These are phyloP conservation scores for Aspergillus campestris DNA, from an alignment of 495 filamentous ascomycete genomes.

Conservation along the genomic window DNA sequence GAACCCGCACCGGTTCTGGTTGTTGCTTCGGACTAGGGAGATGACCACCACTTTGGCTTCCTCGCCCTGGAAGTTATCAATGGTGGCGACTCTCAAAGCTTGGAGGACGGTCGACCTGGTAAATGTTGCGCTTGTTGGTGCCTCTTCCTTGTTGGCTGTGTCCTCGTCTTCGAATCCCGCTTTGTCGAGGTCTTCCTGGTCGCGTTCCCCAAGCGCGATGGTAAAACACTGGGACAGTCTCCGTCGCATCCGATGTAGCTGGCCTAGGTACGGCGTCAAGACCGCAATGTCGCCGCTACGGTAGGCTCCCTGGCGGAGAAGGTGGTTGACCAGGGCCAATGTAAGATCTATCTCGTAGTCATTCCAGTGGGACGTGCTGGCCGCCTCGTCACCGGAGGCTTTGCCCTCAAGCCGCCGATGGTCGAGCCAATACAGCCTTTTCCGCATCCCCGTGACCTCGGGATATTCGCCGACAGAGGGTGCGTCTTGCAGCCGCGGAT, in stretches of 20 bases:
- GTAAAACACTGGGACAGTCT: conserved; percentile 45
- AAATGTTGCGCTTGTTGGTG: background rate
- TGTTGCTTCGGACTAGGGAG: conserved; percentile 72
- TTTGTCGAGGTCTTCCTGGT: conserved; percentile 51
- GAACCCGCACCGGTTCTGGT: conserved; percentile 57
- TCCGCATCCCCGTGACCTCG: conserved; percentile 54
- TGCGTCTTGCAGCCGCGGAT: conserved; percentile 55
- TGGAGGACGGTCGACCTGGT: conserved; percentile 42
- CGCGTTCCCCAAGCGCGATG: conserved; percentile 59
- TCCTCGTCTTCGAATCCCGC: conserved; percentile 33
- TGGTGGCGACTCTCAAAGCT: conserved; percentile 62
- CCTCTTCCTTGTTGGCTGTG: conserved; percentile 2
- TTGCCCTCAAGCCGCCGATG: conserved; percentile 50
- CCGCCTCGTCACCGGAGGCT: conserved; percentile 26
- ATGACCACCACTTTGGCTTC: conserved; percentile 75
- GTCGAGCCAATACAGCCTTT: conserved; percentile 66
- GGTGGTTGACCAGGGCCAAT: conserved; percentile 56
- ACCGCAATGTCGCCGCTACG: conserved; percentile 64
- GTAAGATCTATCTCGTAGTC: conserved; percentile 60
- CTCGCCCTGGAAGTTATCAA: conserved; percentile 85
- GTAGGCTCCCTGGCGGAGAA: conserved; percentile 64
- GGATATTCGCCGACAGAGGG: conserved; percentile 45
- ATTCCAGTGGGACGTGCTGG: conserved; percentile 56
- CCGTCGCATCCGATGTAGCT: conserved; percentile 53
- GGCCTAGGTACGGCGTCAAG: conserved; percentile 67